A percentile compares a stretch with the other conserved stretches of the same genome.
Conservation (phyloP, 257 asterid species). For the Solanum tarapatanum region DNA sequence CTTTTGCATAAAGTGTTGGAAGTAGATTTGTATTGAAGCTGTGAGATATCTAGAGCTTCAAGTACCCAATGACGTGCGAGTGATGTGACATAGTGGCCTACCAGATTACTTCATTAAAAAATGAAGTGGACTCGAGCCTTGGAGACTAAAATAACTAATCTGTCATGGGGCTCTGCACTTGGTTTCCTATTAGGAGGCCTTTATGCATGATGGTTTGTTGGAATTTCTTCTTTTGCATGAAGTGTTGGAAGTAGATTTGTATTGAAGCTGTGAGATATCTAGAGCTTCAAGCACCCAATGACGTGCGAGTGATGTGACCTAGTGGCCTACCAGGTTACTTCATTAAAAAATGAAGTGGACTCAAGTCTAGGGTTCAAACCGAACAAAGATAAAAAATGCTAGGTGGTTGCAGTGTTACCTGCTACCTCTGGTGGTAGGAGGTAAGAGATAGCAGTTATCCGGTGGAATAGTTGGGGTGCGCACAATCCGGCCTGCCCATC, state of each 20-base stretch:
- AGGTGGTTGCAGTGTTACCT: neutral
- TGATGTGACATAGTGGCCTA: neutral
- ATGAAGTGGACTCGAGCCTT: neutral
- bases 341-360: neutral
- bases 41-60: neutral
- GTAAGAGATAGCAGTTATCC: neutral
- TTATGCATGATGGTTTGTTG: neutral
- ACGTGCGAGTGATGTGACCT: neutral
- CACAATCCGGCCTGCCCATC: neutral
- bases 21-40: neutral
- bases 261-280: neutral
- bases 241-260: neutral
- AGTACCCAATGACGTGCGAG: neutral
- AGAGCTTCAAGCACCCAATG: neutral
- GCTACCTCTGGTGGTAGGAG: neutral
- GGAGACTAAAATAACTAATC: neutral
- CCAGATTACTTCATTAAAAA: neutral
- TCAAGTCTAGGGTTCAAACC: neutral
- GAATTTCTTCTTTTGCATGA: neutral
- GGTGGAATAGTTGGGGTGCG: neutral
- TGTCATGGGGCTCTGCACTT: neutral
- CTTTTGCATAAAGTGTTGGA: neutral
- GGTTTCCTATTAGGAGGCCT: neutral
- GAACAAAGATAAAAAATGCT: neutral
- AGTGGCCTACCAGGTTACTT: neutral